These are phyloP conservation scores for Ogataea henricii DNA, from an alignment of 805 yeast genomes.

Conservation along the genomic window DNA sequence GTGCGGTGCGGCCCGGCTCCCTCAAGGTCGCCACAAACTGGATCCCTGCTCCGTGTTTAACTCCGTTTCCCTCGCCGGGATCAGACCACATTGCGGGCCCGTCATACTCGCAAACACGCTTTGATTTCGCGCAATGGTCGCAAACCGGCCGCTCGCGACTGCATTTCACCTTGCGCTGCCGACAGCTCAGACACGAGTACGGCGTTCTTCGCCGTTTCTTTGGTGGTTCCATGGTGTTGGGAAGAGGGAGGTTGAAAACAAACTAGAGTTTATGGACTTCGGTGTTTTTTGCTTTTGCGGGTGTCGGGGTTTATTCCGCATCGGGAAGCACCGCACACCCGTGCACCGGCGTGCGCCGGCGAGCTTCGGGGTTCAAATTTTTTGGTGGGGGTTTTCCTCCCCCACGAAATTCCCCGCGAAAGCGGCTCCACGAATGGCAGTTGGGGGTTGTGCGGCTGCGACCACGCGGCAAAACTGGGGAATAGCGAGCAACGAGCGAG, in stretches of 20 bases:
- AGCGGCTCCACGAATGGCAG: neutral
- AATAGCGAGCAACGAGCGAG: too few species aligned
- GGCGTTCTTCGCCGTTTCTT: constrained; percentile 29
- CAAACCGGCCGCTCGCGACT: constrained; percentile 27
- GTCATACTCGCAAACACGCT: constrained; percentile 24
- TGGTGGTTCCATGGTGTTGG: too few species aligned
- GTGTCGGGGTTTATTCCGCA: neutral
- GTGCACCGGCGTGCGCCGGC: too few species aligned
- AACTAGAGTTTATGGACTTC: too few species aligned
- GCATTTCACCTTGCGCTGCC: constrained; percentile 29
- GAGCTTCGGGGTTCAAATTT: too few species aligned
- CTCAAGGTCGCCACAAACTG: neutral
- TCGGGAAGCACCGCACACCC: neutral
- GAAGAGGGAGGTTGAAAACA: too few species aligned
- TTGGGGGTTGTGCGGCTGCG: constrained; percentile 1
- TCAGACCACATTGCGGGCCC: constrained; percentile 22
- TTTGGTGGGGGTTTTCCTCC: too few species aligned
- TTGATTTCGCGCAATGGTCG: constrained; percentile 20
- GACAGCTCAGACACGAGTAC: constrained; percentile 27
- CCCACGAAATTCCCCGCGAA: constrained; percentile 2
- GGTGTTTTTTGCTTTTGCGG: too few species aligned
- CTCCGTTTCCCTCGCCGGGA: neutral
- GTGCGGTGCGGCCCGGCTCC: too few species aligned
- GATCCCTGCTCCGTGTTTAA: neutral
- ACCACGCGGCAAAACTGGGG: neutral